phyloP scores from a whole-genome alignment of 192 early-diverging fungal genomes.

The Globomyces pollinis-pini region DNA sequence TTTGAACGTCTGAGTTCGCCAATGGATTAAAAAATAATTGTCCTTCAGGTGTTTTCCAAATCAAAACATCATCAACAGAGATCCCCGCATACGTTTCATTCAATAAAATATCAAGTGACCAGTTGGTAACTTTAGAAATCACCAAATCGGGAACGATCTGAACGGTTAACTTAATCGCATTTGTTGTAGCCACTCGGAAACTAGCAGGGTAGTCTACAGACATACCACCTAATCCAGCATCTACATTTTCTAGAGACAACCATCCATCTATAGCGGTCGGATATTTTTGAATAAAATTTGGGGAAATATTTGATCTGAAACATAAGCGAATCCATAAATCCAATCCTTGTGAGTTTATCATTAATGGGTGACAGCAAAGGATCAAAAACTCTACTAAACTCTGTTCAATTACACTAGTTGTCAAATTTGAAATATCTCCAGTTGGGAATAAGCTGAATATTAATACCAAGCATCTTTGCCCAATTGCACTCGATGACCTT shows the following conservation, averaged over 20 bases:
- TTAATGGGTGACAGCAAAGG: conserved; percentile 37
- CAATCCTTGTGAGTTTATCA: conserved; percentile 40
- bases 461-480: no score
- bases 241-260: conserved; percentile 7
- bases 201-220: conserved; percentile 15
- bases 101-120: conserved; percentile 39
- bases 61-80: conserved; percentile 49
- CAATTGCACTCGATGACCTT: no score
- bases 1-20: conserved; percentile 24
- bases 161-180: conserved; percentile 52
- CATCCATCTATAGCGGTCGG: background rate
- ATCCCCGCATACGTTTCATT: conserved; percentile 39
- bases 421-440: no score
- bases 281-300: conserved; percentile 44
- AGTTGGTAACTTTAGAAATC: conserved; percentile 38
- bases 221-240: conserved; percentile 21
- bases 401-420: no score
- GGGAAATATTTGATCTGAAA: conserved; percentile 64
- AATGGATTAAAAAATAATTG: conserved; percentile 60
- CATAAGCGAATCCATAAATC: conserved; percentile 83
- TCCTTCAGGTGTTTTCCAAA: conserved; percentile 66
- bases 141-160: conserved; percentile 50
- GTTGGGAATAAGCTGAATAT: no score
- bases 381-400: conserved; percentile 42
- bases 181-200: conserved; percentile 59